Conservation (phyloP, 352 stramenopile species). For the Elongisporangium anandrum region DNA sequence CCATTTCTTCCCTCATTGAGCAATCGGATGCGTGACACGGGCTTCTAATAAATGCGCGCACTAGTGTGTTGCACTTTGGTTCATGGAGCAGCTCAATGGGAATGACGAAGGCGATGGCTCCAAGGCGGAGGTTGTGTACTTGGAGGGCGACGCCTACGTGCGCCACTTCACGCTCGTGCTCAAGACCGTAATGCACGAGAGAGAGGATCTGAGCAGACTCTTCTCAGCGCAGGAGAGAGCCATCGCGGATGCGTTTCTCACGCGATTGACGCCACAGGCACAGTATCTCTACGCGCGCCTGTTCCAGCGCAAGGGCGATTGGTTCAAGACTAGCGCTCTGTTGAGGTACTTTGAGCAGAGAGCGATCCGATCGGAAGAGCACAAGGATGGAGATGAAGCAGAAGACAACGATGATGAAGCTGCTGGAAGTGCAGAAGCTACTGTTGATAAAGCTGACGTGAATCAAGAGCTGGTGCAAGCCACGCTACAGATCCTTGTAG, state of each 20-base stretch:
- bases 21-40: not conserved
- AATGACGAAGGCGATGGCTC: too few relatives aligned
- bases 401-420: constrained; percentile 1
- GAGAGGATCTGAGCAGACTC: constrained; percentile 41
- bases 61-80: not conserved
- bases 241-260: constrained; percentile 42
- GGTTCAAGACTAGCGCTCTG: constrained; percentile 65
- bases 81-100: not conserved
- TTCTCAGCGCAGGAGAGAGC: constrained; percentile 38
- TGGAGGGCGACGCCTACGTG: constrained; percentile 44
- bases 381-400: constrained; percentile 2
- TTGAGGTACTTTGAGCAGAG: constrained; percentile 43
- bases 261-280: constrained; percentile 33
- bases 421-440: constrained; percentile 6
- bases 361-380: not conserved
- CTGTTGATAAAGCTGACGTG: constrained; percentile 2
- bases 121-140: not conserved
- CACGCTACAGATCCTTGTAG: constrained; percentile 34
- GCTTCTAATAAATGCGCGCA: not conserved
- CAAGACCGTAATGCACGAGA: constrained; percentile 30
- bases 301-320: constrained; percentile 72
- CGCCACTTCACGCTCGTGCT: constrained; percentile 62
- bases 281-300: constrained; percentile 75
- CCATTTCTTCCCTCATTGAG: not conserved
- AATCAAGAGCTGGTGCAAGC: constrained; percentile 31